Evolutionary conservation across 345 rosid species (phyloP).

Genomic region (Pistacia atlantica): DNA sequence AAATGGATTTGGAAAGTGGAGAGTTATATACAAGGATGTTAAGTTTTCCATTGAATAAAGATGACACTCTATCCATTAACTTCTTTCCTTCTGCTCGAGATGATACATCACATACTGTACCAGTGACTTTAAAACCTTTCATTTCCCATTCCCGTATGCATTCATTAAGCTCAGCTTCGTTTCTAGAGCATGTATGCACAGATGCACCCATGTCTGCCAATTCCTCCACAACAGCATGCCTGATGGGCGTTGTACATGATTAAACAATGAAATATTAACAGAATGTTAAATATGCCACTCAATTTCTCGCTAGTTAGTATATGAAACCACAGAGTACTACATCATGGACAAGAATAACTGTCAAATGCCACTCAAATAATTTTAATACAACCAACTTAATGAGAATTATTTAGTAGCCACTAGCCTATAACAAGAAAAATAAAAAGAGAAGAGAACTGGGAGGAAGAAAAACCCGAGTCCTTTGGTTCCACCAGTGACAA

Average conservation of each 20-base stretch:
- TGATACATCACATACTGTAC: slow-evolving; percentile 49
- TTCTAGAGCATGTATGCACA: slow-evolving; percentile 72
- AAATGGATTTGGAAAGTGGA: no score
- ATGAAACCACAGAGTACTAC: no score
- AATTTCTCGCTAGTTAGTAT: no score
- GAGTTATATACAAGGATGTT: slow-evolving; percentile 36
- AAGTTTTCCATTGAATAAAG: slow-evolving; percentile 35
- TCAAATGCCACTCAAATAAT: no score
- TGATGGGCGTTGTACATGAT: background rate
- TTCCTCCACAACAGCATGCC: slow-evolving; percentile 69
- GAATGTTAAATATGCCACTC: background rate
- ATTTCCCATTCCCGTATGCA: slow-evolving; percentile 40
- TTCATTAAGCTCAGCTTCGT: slow-evolving; percentile 50
- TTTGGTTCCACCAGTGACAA: slow-evolving; percentile 70
- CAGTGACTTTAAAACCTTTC: slow-evolving; percentile 41
- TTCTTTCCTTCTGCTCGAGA: slow-evolving; percentile 31
- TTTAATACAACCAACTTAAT: no score
- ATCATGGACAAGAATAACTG: no score
- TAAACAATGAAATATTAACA: no score
- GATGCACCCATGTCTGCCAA: slow-evolving; percentile 64
- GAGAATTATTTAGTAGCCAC: no score
- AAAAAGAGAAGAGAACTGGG: no score
- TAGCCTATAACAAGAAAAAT: no score
- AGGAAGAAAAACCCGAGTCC: slow-evolving; percentile 55
- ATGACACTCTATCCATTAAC: slow-evolving; percentile 30